phyloP scores from a whole-genome alignment of 352 stramenopile species.

The Pythium aphanidermatum region DNA sequence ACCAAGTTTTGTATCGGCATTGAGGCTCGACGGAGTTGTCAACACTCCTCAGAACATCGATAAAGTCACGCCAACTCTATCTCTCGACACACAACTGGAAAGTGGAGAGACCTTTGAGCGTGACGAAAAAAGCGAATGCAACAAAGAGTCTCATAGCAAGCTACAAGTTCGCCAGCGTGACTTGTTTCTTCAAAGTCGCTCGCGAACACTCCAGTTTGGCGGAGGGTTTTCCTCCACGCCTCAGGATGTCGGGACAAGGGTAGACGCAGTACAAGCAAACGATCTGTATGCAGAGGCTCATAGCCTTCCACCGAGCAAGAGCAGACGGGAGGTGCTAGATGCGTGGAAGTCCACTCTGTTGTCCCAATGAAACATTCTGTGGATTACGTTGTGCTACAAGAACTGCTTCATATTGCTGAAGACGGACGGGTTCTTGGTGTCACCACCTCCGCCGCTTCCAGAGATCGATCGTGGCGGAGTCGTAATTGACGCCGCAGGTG shows the following conservation, averaged over 20 bases:
- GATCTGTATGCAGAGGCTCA: not conserved
- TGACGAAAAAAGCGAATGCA: not conserved
- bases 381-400: too few relatives aligned
- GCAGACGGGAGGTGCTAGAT: constrained; percentile 5
- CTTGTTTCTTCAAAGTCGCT: constrained; percentile 12
- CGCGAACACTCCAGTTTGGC: constrained; percentile 7
- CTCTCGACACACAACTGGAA: not conserved
- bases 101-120: not conserved
- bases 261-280: not conserved
- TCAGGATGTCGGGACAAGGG: too few relatives aligned
- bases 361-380: too few relatives aligned
- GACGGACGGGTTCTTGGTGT: too few relatives aligned
- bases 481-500: not conserved
- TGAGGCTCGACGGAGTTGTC: too few relatives aligned
- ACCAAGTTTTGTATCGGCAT: too few relatives aligned
- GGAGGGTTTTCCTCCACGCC: constrained; percentile 20
- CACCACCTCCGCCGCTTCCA: too few relatives aligned
- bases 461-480: too few relatives aligned
- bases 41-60: too few relatives aligned
- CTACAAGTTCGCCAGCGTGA: constrained; percentile 7
- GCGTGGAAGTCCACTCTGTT: constrained; percentile 9
- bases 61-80: too few relatives aligned
- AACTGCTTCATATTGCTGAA: too few relatives aligned
- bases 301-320: not conserved
- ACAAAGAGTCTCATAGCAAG: not conserved